Conservation (phyloP, 306 rosid species). For the Citrullus mucosospermus region DNA sequence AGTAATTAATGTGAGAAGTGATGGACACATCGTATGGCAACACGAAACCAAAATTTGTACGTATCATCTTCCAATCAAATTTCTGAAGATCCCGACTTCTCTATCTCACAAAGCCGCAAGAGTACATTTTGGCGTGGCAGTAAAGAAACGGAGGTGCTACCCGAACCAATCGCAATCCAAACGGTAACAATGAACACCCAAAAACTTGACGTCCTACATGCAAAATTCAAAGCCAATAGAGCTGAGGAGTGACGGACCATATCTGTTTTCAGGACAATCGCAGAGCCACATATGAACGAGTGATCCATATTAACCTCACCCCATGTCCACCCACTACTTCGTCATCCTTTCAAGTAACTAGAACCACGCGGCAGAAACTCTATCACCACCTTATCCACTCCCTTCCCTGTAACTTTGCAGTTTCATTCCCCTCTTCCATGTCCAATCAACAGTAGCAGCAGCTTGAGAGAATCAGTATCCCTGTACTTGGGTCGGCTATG, state of each 20-base stretch:
- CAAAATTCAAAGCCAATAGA: background rate
- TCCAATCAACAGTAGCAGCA: constrained; percentile 12
- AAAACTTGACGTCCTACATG: background rate
- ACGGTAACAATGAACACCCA: background rate
- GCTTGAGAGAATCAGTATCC: background rate
- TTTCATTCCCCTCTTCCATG: background rate
- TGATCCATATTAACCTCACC: constrained; percentile 28
- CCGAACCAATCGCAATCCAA: background rate
- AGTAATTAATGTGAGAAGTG: background rate
- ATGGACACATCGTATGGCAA: background rate
- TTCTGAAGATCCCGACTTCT: background rate
- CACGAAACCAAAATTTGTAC: background rate
- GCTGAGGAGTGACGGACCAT: constrained; percentile 27
- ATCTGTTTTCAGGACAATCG: constrained; percentile 29
- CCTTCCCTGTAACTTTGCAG: constrained; percentile 16
- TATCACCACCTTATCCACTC: constrained; percentile 44
- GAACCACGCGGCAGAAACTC: constrained; percentile 28
- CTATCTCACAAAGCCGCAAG: background rate
- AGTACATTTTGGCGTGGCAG: background rate
- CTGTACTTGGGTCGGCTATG: constrained; percentile 20
- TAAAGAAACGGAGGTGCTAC: background rate
- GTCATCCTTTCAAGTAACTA: constrained; percentile 13
- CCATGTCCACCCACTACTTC: constrained; percentile 16
- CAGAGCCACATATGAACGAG: constrained; percentile 57
- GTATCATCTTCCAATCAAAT: background rate